Evolutionary conservation across 148 eudicot genomes (phyloP), one percentile per base, ranked within the genome.

Genomic region (Chenopodium formosanum): DNA sequence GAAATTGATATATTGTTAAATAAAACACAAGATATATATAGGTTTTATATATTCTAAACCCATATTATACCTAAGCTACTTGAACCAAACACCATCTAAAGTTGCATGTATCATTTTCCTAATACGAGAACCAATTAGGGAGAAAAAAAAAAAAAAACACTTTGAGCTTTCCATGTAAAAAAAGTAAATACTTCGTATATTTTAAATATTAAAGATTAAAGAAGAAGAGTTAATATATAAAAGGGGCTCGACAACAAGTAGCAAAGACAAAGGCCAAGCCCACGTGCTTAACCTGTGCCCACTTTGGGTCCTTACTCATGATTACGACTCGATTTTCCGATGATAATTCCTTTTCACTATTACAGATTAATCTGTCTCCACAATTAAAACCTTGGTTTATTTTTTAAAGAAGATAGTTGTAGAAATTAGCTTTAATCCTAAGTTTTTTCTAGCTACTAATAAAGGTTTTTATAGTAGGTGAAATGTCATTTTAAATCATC

Each of bases 251-350:
- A 77, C 63, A 75, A 71, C 78, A 73, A 74, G 71, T 67, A 72
- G 83, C 72, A 64, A 81, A 66, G 79, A 81, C 64, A 4, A 77
- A 77, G 84, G 86, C 84, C 75, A 72, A 81, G 63, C 52, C 84
- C 86, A 84, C 86, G 86, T 84, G 86, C 83, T 84, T 72, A 56
- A n/a, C 25, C 29, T 77, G 79, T 60, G 34, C 86, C 86, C 80
- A 77, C 78, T 50, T 44, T 56, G 31, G 66, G 31, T 73, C 78
- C 70, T 73, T 53, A 40, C 78, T 81, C 76, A 78, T 85, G 64
- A 81, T 81, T 85, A 77, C 79, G 64, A 67, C 79, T 84, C 81
- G 34, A 77, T 80, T 84, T 76, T 80, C 70, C 37, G 29, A 78
- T 80, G 53, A 74, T 11, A 53, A 62, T 80, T 77, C 86, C 74